These are phyloP conservation scores for Pseudoturritis turrita DNA, from an alignment of 345 rosid genomes.

Conservation along the genomic window DNA sequence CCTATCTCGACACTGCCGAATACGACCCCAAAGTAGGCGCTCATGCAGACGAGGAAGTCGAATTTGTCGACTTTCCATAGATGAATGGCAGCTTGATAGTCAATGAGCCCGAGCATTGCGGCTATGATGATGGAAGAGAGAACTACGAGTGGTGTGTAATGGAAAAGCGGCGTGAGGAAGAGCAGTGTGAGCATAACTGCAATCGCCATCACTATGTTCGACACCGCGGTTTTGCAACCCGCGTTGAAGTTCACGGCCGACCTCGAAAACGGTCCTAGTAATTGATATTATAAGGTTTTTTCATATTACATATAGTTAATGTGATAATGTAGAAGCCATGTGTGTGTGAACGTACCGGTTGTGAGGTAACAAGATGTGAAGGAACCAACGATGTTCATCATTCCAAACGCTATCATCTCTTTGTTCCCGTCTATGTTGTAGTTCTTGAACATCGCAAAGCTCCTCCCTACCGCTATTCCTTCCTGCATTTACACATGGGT, in stretches of 20 bases:
- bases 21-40: slow-evolving; percentile 79
- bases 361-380: slow-evolving; percentile 90
- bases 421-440: slow-evolving; percentile 94
- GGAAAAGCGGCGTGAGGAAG: slow-evolving; percentile 78
- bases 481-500: slow-evolving; percentile 45
- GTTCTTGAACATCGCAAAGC: slow-evolving; percentile 85
- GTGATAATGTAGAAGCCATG: background rate
- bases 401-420: slow-evolving; percentile 93
- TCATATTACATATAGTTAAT: background rate
- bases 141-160: slow-evolving; percentile 90
- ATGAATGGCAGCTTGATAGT: slow-evolving; percentile 76
- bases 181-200: slow-evolving; percentile 82
- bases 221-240: slow-evolving; percentile 80
- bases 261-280: slow-evolving; percentile 84
- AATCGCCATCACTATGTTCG: slow-evolving; percentile 89
- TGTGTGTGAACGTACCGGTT: slow-evolving; percentile 41
- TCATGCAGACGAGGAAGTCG: slow-evolving; percentile 74
- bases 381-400: slow-evolving; percentile 92
- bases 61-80: slow-evolving; percentile 85
- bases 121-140: slow-evolving; percentile 73
- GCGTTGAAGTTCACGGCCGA: slow-evolving; percentile 94
- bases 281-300: background rate
- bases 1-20: slow-evolving; percentile 85
- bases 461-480: slow-evolving; percentile 94
- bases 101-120: slow-evolving; percentile 95